Percentiles rank a stretch among this genome's conserved stretches.
Conservation (phyloP, 2,329 filamentous ascomycete species). For the Colletotrichum orchidophilum region DNA sequence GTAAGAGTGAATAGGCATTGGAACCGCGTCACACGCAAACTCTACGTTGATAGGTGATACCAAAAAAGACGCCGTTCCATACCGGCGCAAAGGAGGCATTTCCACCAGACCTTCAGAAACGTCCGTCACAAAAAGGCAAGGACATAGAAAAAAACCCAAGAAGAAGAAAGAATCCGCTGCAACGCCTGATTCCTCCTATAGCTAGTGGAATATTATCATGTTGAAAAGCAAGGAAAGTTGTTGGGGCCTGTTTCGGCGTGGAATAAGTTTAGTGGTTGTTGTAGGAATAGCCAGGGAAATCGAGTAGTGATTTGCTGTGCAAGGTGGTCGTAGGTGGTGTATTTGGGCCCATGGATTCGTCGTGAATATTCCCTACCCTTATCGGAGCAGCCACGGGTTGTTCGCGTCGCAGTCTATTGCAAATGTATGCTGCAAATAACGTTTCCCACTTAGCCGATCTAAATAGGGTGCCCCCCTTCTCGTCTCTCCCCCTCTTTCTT, state of each 20-base stretch:
- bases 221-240: neutral
- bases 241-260: neutral
- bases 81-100: neutral
- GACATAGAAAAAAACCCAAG: neutral
- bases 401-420: neutral
- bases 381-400: neutral
- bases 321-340: neutral
- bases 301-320: neutral
- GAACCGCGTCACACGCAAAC: neutral
- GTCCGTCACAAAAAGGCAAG: neutral
- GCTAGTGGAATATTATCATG: neutral
- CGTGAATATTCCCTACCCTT: neutral
- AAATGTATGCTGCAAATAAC: neutral
- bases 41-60: neutral
- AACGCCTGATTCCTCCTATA: slow-evolving; percentile 15
- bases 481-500: neutral
- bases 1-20: neutral
- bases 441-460: neutral
- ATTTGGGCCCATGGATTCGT: no score
- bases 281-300: neutral
- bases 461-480: neutral
- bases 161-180: neutral
- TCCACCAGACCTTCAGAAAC: neutral
- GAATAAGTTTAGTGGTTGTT: neutral
- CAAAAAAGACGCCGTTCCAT: neutral